A percentile compares a stretch with the other conserved stretches of the same genome.
Evolutionary conservation across 2,329 filamentous ascomycete species (phyloP).

Genomic region (Fusarium ambrosium): DNA sequence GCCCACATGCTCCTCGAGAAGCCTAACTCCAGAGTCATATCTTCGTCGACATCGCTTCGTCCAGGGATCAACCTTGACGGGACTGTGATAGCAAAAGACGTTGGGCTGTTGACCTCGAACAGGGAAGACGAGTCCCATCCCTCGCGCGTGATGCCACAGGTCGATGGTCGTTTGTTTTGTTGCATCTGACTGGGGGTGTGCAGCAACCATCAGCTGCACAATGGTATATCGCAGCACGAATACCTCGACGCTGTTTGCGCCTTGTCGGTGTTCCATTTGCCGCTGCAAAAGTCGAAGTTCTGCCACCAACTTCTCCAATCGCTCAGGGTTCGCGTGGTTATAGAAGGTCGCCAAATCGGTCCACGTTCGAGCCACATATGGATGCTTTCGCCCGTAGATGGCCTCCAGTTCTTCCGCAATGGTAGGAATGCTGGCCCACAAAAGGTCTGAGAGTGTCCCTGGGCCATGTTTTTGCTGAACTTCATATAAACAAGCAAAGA

Average conservation of each 20-base stretch:
- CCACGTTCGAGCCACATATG: slow-evolving; percentile 59
- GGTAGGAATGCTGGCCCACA: slow-evolving; percentile 57
- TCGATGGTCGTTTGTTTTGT: slow-evolving; percentile 55
- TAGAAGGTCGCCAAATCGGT: slow-evolving; percentile 58
- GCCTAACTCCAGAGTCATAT: slow-evolving; percentile 55
- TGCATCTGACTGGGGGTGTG: slow-evolving; percentile 51
- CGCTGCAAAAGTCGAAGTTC: slow-evolving; percentile 55
- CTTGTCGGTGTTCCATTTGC: slow-evolving; percentile 53
- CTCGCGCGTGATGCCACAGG: slow-evolving; percentile 55
- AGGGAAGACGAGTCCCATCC: slow-evolving; percentile 52
- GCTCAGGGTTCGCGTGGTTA: slow-evolving; percentile 53
- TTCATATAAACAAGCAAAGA: slow-evolving; percentile 59
- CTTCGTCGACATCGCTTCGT: slow-evolving; percentile 58
- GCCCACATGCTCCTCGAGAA: slow-evolving; percentile 56
- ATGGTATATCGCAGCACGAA: slow-evolving; percentile 57
- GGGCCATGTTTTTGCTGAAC: slow-evolving; percentile 61
- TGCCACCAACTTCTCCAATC: slow-evolving; percentile 53
- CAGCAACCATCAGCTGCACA: slow-evolving; percentile 56
- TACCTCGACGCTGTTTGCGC: slow-evolving; percentile 52
- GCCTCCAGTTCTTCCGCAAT: slow-evolving; percentile 61
- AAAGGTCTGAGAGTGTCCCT: slow-evolving; percentile 57
- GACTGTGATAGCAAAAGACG: slow-evolving; percentile 59
- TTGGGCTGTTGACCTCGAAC: slow-evolving; percentile 56
- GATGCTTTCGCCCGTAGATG: slow-evolving; percentile 59
- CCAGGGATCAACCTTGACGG: slow-evolving; percentile 60